Conservation (phyloP, 2,329 filamentous ascomycete species). For the Fusarium circinatum region DNA sequence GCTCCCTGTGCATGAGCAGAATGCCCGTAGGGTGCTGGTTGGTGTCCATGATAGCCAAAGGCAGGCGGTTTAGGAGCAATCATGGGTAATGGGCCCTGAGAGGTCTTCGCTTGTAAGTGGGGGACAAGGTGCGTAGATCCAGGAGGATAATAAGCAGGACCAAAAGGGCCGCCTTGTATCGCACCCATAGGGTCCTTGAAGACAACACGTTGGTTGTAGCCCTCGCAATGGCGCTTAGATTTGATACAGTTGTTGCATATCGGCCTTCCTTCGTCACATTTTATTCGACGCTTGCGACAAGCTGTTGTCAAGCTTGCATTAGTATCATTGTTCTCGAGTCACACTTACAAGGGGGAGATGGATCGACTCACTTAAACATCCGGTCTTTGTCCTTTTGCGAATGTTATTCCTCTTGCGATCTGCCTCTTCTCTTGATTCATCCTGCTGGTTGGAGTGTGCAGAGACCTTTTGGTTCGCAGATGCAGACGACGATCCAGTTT, state of each 20-base stretch:
- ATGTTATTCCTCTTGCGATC: conserved; percentile 59
- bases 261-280: conserved; percentile 91
- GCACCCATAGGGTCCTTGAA: conserved; percentile 73
- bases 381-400: conserved; percentile 87
- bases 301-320: conserved; percentile 61
- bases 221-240: conserved; percentile 84
- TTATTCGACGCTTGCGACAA: conserved; percentile 93
- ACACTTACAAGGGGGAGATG: neutral
- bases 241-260: conserved; percentile 87
- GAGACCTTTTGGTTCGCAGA: conserved; percentile 40
- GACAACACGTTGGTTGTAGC: conserved; percentile 82
- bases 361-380: conserved; percentile 80
- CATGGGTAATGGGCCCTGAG: conserved; percentile 51
- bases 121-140: conserved; percentile 48
- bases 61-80: conserved; percentile 64
- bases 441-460: conserved; percentile 47
- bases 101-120: conserved; percentile 50
- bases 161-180: conserved; percentile 59
- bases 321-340: conserved; percentile 23
- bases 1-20: conserved; percentile 30
- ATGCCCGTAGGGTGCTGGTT: conserved; percentile 24
- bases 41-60: conserved; percentile 45
- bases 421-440: conserved; percentile 54
- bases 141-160: conserved; percentile 54
- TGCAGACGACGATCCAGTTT: conserved; percentile 5